Percentiles rank a stretch among this genome's conserved stretches.
Conservation (phyloP, 257 asterid species). For the Marsdenia floribunda region DNA sequence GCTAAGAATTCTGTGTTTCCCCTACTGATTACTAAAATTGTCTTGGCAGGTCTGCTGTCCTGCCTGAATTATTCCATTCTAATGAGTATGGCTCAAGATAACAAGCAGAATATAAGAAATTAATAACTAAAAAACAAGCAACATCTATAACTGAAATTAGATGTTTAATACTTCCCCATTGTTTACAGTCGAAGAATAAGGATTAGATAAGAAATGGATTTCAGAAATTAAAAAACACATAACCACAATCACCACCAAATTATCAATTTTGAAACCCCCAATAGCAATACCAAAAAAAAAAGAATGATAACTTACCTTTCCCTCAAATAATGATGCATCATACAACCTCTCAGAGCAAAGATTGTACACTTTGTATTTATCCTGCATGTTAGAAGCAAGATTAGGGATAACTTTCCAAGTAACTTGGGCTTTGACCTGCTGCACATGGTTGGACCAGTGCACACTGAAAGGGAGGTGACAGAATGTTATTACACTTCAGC, state of each 20-base stretch:
- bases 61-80: not conserved
- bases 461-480: not conserved
- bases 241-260: not conserved
- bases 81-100: not conserved
- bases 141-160: not conserved
- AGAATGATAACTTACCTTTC: conserved; percentile 58
- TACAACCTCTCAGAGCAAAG: conserved; percentile 98
- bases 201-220: not conserved
- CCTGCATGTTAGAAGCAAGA: conserved; percentile 51
- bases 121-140: not conserved
- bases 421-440: not conserved
- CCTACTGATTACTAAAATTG: no score
- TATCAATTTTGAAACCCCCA: not conserved
- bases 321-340: conserved; percentile 92
- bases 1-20: no score
- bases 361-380: conserved; percentile 92
- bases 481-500: not conserved
- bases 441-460: not conserved
- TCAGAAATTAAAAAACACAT: not conserved
- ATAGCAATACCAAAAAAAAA: conserved; percentile 4
- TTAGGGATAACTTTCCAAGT: not conserved
- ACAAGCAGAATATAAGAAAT: not conserved
- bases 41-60: no score
- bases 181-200: not conserved
- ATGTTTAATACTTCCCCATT: not conserved